Conservation (phyloP, 1,284 basidiomycete genomes). For the Austropuccinia psidii region DNA sequence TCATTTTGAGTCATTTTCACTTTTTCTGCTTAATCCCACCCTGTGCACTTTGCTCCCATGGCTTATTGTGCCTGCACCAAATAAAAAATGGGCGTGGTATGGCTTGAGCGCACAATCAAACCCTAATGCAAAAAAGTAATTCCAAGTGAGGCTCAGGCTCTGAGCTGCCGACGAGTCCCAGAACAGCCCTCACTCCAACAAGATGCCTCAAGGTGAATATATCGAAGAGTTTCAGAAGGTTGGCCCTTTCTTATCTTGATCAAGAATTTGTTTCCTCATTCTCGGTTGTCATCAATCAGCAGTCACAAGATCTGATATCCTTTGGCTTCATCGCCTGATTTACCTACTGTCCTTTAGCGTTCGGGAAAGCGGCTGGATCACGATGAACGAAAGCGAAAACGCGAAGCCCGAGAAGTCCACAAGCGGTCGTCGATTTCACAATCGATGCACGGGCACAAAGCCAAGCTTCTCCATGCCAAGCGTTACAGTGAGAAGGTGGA, state of each 20-base stretch:
- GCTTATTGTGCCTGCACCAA: too few relatives aligned
- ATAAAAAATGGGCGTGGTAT: too few relatives aligned
- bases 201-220: constrained; percentile 37
- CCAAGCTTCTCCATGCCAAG: constrained; percentile 92
- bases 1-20: too few relatives aligned
- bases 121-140: too few relatives aligned
- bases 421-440: constrained; percentile 78
- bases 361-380: constrained; percentile 49
- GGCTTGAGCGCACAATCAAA: too few relatives aligned
- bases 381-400: constrained; percentile 63
- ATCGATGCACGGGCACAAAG: constrained; percentile 92
- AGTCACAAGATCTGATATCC: background rate
- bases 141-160: too few relatives aligned
- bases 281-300: too few relatives aligned
- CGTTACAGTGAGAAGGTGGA: constrained; percentile 96
- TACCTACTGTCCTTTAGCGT: constrained; percentile 51
- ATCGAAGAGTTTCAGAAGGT: constrained; percentile 37
- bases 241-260: background rate
- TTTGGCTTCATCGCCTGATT: background rate
- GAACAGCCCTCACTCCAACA: too few relatives aligned
- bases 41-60: too few relatives aligned
- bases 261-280: background rate
- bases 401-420: constrained; percentile 83
- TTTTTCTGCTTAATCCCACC: too few relatives aligned
- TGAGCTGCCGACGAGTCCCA: too few relatives aligned